These are phyloP conservation scores for Syncephalis plumigaleata DNA, from an alignment of 371 early-diverging fungal species.

Conservation along the genomic window DNA sequence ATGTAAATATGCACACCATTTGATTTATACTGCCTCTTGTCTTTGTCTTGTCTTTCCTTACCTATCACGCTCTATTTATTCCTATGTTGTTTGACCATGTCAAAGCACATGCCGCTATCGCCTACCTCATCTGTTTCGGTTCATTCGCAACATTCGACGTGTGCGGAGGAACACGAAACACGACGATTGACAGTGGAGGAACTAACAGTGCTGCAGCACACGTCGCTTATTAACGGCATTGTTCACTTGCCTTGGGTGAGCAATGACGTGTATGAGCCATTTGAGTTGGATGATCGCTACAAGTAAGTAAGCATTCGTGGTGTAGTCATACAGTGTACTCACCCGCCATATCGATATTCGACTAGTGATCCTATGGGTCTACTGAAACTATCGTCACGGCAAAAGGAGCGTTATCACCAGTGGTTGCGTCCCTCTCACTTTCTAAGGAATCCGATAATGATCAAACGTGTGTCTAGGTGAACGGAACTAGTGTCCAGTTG, in stretches of 20 bases:
- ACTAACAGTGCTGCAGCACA: conserved; percentile 34
- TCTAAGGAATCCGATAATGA: conserved; percentile 42
- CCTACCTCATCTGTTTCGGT: too few species aligned
- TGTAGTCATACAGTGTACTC: neutral
- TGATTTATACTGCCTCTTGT: too few species aligned
- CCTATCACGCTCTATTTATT: too few species aligned
- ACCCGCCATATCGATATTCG: neutral
- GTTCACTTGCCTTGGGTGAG: conserved; percentile 62
- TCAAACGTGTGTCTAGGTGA: conserved; percentile 41
- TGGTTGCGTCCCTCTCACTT: conserved; percentile 71
- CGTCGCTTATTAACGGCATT: conserved; percentile 52
- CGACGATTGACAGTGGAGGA: conserved; percentile 22
- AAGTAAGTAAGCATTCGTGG: conserved; percentile 10
- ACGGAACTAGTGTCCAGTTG: too few species aligned
- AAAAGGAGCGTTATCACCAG: conserved; percentile 44
- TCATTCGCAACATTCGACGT: too few species aligned
- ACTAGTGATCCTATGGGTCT: conserved; percentile 54
- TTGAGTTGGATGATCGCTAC: conserved; percentile 21
- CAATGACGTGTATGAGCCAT: conserved; percentile 39
- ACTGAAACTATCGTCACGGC: conserved; percentile 52
- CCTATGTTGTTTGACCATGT: too few species aligned
- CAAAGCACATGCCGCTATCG: too few species aligned
- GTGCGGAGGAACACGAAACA: too few species aligned
- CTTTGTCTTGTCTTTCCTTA: too few species aligned
- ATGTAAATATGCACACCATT: too few species aligned